Base-by-base conservation (phyloP, 2,329 filamentous ascomycete species). In the Rutstroemia sp. region DNA sequence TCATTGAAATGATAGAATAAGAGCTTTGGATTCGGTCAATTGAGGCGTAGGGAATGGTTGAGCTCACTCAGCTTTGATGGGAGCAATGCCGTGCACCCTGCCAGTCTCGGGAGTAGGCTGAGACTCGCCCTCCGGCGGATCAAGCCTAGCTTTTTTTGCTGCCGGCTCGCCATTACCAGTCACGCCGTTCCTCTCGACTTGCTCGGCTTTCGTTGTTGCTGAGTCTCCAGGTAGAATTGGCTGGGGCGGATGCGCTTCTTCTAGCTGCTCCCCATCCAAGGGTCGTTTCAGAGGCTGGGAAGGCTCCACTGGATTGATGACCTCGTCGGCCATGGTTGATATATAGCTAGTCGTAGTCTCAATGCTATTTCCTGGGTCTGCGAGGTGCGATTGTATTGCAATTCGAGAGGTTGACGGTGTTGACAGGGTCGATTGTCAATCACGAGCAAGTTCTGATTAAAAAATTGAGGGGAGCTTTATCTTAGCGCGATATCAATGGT, bases 21-120 rank as follows among this genome's bases (percentile, higher is more conserved):
- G 30, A 34, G 9, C 9, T 4, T 34, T 3, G 9, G 10, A 34
- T 34, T 4, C 23, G 2, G 17, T 59, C 54, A 9, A 16, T 50
- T 17, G 9, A 17, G 19, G 53, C 14, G 39, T 38, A 38, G 25
- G 4, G 8, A 14, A 51, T 42, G 12, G 36, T 27, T 50, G 9
- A 64, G 9, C 67, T 64, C 54, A 69, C 66, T 69, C 68, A 5
- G 60, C 52, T 51, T 70, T 69, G 21, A 70, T 62, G 49, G 65
- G 50, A 12, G 68, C 68, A 27, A 67, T 64, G 23, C 68, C 68
- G 51, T 62, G 67, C 1, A 66, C 58, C 49, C 64, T 68, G 17
- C 66, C 67, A 10, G 56, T 36, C 58, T 66, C 61, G 16, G 52
- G 7, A 16, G 17, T 36, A 16, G 30, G 7, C n/a, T 38, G 46